phyloP scores from a whole-genome alignment of 2,329 filamentous ascomycete genomes.

The Trichoderma semiorbis region DNA sequence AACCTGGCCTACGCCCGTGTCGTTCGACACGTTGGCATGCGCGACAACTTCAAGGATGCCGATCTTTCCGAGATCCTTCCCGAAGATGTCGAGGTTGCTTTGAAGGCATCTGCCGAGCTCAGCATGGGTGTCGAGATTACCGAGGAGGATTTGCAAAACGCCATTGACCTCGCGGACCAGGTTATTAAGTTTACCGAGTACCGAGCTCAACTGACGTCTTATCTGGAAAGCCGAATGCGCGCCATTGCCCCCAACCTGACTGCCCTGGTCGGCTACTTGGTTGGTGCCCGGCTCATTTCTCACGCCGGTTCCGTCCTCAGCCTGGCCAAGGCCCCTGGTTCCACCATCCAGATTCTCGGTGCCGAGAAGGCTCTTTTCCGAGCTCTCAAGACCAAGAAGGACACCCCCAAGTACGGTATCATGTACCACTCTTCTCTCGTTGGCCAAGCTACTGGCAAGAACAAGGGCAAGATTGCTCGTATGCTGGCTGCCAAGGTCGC shows the following conservation, averaged over 20 bases:
- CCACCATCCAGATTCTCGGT: conserved; percentile 95
- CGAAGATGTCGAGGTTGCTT: conserved; percentile 86
- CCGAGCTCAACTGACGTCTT: conserved; percentile 80
- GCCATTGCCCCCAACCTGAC: conserved; percentile 96
- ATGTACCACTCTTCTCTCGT: conserved; percentile 92
- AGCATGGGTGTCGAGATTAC: conserved; percentile 99
- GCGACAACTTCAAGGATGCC: conserved; percentile 69
- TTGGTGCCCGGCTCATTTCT: conserved; percentile 90
- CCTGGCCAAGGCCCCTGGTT: conserved; percentile 90
- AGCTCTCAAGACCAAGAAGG: conserved; percentile 97
- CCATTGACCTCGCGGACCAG: conserved; percentile 85
- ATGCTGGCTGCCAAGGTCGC: conserved; percentile 93
- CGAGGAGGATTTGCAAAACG: conserved; percentile 87
- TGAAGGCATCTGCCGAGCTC: conserved; percentile 93
- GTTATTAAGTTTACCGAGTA: conserved; percentile 91
- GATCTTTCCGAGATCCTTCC: conserved; percentile 89
- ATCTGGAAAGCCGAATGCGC: conserved; percentile 90
- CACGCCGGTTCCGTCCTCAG: conserved; percentile 93
- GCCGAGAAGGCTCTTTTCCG: conserved; percentile 98
- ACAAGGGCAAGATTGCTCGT: conserved; percentile 99
- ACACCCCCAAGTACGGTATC: conserved; percentile 96
- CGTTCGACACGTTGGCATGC: conserved; percentile 84
- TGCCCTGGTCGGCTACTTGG: conserved; percentile 85
- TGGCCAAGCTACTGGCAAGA: conserved; percentile 93
- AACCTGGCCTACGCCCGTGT: conserved; percentile 91